Evolutionary conservation across 345 rosid species (phyloP).

Genomic region (Angophora floribunda): DNA sequence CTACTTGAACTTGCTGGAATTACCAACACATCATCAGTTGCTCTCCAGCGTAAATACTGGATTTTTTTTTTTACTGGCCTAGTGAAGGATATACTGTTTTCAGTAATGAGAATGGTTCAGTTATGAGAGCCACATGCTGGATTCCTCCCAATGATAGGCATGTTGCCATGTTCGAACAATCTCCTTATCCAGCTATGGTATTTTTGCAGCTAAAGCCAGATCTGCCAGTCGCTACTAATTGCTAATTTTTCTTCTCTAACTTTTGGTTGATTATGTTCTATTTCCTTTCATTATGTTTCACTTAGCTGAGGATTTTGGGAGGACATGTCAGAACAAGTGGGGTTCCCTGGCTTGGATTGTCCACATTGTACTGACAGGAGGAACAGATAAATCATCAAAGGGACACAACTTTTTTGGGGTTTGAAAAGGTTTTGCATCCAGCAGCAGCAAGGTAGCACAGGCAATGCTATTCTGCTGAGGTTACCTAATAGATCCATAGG

Average conservation of each 20-base stretch:
- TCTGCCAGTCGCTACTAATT: not conserved
- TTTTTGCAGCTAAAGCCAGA: not conserved
- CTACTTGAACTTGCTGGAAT: not conserved
- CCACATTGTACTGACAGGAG: not conserved
- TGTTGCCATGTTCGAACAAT: not conserved
- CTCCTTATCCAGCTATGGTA: not conserved
- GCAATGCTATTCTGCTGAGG: not conserved
- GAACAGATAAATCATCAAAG: not conserved
- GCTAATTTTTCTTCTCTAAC: not conserved
- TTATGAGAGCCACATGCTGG: not conserved
- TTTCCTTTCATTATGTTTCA: not conserved
- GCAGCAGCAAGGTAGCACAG: not conserved
- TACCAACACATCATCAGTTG: not conserved
- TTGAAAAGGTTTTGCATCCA: not conserved
- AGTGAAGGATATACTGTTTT: not conserved
- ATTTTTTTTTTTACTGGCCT: not conserved
- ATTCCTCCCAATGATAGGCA: not conserved
- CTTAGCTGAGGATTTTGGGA: not conserved
- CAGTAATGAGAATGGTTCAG: not conserved
- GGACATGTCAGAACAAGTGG: not conserved
- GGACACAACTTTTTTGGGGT: not conserved
- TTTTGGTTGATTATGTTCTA: not conserved
- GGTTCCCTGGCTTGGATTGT: not conserved
- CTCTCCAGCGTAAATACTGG: not conserved
- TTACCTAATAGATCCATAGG: not conserved